phyloP scores from a whole-genome alignment of 2,329 filamentous ascomycete genomes.

The Aureobasidium subglaciale region DNA sequence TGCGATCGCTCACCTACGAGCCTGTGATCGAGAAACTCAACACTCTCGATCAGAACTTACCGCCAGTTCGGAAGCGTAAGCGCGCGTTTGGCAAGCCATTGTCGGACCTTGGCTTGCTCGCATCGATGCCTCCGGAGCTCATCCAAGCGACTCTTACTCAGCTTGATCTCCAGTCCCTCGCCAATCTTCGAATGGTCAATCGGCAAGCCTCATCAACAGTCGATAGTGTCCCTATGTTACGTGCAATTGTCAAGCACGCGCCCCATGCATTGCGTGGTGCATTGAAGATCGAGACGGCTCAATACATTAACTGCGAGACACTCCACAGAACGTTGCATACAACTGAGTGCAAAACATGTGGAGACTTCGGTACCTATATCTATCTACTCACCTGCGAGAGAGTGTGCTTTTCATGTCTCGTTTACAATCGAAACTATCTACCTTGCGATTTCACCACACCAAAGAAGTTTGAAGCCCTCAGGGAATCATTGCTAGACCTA shows the following conservation, averaged over 20 bases:
- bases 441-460: constrained; percentile 21
- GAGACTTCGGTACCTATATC: constrained; percentile 33
- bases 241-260: not conserved
- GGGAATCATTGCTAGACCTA: constrained; percentile 8
- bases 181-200: constrained; percentile 32
- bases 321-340: constrained; percentile 31
- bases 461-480: constrained; percentile 13
- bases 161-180: constrained; percentile 30
- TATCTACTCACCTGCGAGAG: constrained; percentile 35
- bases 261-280: not conserved
- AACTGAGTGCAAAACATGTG: constrained; percentile 30
- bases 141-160: not conserved
- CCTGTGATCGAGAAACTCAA: not conserved
- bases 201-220: constrained; percentile 29
- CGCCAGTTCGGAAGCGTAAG: not conserved
- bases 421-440: constrained; percentile 25
- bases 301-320: constrained; percentile 24
- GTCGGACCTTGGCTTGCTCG: not conserved
- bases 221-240: constrained; percentile 19
- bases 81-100: not conserved
- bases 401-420: constrained; percentile 36
- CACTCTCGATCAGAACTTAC: not conserved
- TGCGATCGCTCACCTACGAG: too few relatives aligned
- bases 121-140: not conserved
- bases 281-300: constrained; percentile 24